Evolutionary conservation across 73 alveolate genomes (phyloP).

Genomic region (Tetrahymena elliotti): DNA sequence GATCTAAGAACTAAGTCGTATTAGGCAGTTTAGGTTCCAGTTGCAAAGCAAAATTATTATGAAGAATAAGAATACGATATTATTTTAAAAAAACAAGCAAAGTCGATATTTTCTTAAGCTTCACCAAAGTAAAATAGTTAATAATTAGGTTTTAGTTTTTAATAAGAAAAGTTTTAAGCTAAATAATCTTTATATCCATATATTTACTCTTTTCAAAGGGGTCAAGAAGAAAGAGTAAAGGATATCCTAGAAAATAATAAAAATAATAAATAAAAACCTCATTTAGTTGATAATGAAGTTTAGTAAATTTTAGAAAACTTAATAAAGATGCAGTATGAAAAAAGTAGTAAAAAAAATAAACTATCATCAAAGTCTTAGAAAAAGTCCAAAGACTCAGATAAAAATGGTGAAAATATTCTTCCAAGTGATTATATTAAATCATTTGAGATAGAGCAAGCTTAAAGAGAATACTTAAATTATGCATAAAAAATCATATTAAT

Average conservation of each 20-base stretch:
- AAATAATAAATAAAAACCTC: neutral
- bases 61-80: neutral
- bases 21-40: neutral
- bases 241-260: neutral
- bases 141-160: too few relatives aligned
- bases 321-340: neutral
- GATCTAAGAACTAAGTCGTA: neutral
- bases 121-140: neutral
- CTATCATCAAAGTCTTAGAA: neutral
- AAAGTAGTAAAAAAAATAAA: neutral
- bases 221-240: neutral
- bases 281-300: neutral
- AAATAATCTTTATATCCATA: neutral
- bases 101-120: neutral
- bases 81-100: neutral
- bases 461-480: neutral
- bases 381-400: neutral
- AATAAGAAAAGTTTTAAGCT: too few relatives aligned
- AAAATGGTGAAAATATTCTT: neutral
- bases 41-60: neutral
- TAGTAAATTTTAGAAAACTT: neutral
- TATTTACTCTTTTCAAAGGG: neutral
- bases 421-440: neutral
- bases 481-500: neutral
- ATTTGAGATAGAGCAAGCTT: neutral